Conservation (phyloP, 257 asterid species). For the Craterostigma plantagineum region DNA sequence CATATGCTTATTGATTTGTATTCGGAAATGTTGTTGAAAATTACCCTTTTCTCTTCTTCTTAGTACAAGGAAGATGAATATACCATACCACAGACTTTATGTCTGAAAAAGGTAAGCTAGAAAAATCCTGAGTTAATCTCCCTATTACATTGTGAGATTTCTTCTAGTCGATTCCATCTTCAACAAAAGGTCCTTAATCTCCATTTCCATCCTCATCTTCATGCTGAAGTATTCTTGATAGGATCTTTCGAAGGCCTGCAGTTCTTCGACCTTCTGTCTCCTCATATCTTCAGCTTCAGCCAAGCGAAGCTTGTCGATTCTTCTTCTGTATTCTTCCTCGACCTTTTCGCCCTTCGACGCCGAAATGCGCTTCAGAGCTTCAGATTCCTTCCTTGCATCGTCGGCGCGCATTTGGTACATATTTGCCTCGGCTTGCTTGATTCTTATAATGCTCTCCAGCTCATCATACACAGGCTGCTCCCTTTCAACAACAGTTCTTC, state of each 20-base stretch:
- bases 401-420: constrained; percentile 75
- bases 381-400: constrained; percentile 82
- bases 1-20: background rate
- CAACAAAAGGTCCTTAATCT: too few species aligned
- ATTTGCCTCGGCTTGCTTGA: constrained; percentile 79
- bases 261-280: background rate
- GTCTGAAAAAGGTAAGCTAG: too few species aligned
- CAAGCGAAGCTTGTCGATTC: constrained; percentile 66
- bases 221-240: constrained; percentile 5
- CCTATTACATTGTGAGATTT: too few species aligned
- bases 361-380: constrained; percentile 65
- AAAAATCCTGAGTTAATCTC: too few species aligned
- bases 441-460: constrained; percentile 71
- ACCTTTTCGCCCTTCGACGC: constrained; percentile 66
- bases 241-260: too few species aligned
- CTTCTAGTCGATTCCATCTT: too few species aligned
- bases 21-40: too few species aligned
- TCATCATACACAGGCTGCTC: constrained; percentile 19
- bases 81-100: too few species aligned
- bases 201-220: constrained; percentile 8
- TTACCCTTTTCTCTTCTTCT: too few species aligned
- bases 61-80: too few species aligned
- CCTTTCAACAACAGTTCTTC: too few species aligned
- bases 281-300: constrained; percentile 52
- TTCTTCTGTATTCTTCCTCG: constrained; percentile 68